Evolutionary conservation across 345 rosid species (phyloP).

Genomic region (Mallotus nudiflorus): DNA sequence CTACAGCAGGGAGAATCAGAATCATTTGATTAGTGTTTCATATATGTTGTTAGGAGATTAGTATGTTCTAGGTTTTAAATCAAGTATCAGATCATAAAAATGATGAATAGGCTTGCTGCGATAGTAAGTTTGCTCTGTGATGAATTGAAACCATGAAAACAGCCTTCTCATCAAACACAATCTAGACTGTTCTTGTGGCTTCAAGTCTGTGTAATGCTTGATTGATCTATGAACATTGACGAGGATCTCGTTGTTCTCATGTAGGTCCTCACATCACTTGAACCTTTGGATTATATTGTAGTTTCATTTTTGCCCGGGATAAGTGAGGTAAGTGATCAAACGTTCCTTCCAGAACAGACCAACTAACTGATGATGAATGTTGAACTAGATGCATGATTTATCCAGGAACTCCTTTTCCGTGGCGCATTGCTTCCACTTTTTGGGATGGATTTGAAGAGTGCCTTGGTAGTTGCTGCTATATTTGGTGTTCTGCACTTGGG

Average conservation of each 20-base stretch:
- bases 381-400: conserved; percentile 1
- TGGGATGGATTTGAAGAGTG: conserved; percentile 68
- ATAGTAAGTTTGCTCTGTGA: neutral
- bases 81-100: neutral
- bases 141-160: neutral
- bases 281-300: conserved; percentile 71
- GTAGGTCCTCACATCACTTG: conserved; percentile 82
- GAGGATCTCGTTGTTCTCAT: neutral
- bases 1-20: neutral
- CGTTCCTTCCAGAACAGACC: no score
- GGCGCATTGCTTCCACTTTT: conserved; percentile 70
- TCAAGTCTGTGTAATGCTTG: neutral
- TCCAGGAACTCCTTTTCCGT: conserved; percentile 80
- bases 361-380: neutral
- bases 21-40: neutral
- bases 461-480: conserved; percentile 49
- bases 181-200: neutral
- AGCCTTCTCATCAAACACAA: neutral
- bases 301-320: conserved; percentile 82
- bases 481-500: conserved; percentile 86
- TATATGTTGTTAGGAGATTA: no score
- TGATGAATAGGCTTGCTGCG: neutral
- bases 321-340: conserved; percentile 58
- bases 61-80: no score
- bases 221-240: conserved; percentile 7